These are phyloP conservation scores for Penicillium simplicissimum DNA, from an alignment of 495 filamentous ascomycete genomes.

Conservation along the genomic window DNA sequence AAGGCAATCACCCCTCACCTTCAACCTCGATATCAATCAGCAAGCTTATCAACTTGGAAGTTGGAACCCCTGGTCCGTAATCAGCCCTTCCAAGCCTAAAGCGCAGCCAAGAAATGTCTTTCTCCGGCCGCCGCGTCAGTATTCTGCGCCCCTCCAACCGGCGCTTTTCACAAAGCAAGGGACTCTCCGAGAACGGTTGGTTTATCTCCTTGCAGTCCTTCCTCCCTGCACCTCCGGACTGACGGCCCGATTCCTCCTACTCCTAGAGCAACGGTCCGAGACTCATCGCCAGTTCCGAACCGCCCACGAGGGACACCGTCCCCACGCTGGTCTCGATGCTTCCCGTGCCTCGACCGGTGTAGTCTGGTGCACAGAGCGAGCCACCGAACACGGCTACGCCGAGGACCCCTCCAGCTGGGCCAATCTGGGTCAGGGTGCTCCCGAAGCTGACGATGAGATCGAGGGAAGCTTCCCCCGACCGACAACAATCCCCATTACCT, in stretches of 20 bases:
- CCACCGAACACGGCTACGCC: slow-evolving; percentile 74
- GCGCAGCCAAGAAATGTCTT: slow-evolving; percentile 44
- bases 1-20: background rate
- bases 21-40: background rate
- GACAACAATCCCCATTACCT: slow-evolving; percentile 72
- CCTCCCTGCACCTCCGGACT: slow-evolving; percentile 12
- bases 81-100: slow-evolving; percentile 2
- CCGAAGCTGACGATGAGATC: slow-evolving; percentile 92
- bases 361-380: slow-evolving; percentile 83
- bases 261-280: slow-evolving; percentile 68
- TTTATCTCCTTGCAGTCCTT: background rate
- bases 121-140: slow-evolving; percentile 52
- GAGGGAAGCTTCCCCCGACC: slow-evolving; percentile 88
- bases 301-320: slow-evolving; percentile 84
- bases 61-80: background rate
- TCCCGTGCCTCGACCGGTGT: slow-evolving; percentile 80
- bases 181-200: slow-evolving; percentile 48
- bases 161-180: slow-evolving; percentile 42
- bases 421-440: slow-evolving; percentile 92
- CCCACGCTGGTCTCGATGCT: slow-evolving; percentile 87
- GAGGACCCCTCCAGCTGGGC: slow-evolving; percentile 85
- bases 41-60: background rate
- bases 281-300: slow-evolving; percentile 83
- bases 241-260: slow-evolving; percentile 19
- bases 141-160: slow-evolving; percentile 45